Conservation (phyloP, 495 filamentous ascomycete species). For the Aspergillus egyptiacus region DNA sequence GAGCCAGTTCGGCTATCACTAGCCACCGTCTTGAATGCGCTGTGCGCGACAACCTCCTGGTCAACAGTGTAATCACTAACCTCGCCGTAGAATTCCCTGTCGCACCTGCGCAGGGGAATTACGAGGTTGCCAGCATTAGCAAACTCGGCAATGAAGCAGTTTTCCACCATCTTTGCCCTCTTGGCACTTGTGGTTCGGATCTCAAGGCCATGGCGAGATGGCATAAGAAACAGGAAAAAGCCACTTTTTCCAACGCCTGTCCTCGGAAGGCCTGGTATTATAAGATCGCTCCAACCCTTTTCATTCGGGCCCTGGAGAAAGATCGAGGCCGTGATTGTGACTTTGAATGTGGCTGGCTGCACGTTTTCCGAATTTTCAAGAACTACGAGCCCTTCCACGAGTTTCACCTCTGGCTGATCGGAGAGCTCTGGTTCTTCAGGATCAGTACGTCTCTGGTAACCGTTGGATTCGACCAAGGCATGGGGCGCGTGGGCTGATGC, state of each 20-base stretch:
- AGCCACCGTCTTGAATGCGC: not conserved
- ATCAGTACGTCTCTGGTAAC: not conserved
- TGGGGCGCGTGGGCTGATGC: not conserved
- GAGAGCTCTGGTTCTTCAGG: not conserved
- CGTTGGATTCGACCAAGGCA: not conserved
- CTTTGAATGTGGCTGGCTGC: constrained; percentile 18
- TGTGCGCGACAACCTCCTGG: constrained; percentile 23
- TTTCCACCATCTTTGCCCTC: constrained; percentile 24
- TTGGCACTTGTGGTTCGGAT: constrained; percentile 29
- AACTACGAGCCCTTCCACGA: constrained; percentile 20
- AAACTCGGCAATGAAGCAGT: constrained; percentile 34
- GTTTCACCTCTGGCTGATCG: constrained; percentile 17
- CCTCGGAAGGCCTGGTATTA: constrained; percentile 29
- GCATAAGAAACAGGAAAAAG: constrained; percentile 28
- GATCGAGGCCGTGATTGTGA: constrained; percentile 18
- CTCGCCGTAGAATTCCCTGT: constrained; percentile 25
- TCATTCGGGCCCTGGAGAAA: constrained; percentile 16
- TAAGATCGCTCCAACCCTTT: constrained; percentile 28
- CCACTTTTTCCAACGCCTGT: constrained; percentile 21
- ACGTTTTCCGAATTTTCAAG: constrained; percentile 16
- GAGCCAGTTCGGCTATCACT: not conserved
- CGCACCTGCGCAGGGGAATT: constrained; percentile 27
- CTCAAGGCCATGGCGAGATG: constrained; percentile 26
- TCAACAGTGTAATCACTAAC: constrained; percentile 31
- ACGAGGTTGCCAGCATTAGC: constrained; percentile 20